These are phyloP conservation scores for Microthlaspi erraticum DNA, from an alignment of 345 rosid genomes.

Conservation along the genomic window DNA sequence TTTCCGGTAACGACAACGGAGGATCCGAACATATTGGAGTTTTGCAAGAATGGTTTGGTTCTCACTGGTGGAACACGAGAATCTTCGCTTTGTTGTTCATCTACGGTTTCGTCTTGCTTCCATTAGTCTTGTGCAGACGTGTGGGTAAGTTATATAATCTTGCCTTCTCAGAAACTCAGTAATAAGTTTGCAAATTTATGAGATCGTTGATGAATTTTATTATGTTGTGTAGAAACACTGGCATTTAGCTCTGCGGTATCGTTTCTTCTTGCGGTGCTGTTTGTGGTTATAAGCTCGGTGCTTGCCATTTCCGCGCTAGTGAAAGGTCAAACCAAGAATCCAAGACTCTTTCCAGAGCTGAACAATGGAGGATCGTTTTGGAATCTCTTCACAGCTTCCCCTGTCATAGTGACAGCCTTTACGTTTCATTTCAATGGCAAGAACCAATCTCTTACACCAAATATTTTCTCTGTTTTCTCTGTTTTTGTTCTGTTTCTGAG, in stretches of 20 bases:
- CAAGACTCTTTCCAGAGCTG: conserved; percentile 65
- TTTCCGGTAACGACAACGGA: conserved; percentile 63
- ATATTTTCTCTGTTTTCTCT: not conserved
- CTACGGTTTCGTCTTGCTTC: conserved; percentile 66
- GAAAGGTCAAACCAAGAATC: conserved; percentile 63
- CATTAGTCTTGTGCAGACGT: conserved; percentile 65
- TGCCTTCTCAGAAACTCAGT: not conserved
- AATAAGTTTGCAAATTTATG: no score
- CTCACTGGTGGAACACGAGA: conserved; percentile 84
- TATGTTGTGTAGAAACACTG: conserved; percentile 24
- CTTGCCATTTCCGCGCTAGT: conserved; percentile 64
- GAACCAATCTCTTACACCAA: conserved; percentile 20
- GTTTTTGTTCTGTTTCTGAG: conserved; percentile 16
- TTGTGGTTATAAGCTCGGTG: conserved; percentile 70
- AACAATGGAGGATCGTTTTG: conserved; percentile 61
- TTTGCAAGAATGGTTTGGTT: conserved; percentile 87
- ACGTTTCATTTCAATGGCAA: conserved; percentile 92
- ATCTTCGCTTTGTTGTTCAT: conserved; percentile 60
- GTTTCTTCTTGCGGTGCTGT: conserved; percentile 64
- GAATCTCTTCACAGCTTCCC: conserved; percentile 84
- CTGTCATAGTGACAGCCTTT: conserved; percentile 91
- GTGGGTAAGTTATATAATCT: conserved; percentile 55
- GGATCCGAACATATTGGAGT: conserved; percentile 76
- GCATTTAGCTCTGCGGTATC: conserved; percentile 41
- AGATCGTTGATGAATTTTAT: conserved; percentile 14